These are phyloP conservation scores for Neoconidiobolus thromboides DNA, from an alignment of 371 early-diverging fungal species.

Conservation along the genomic window DNA sequence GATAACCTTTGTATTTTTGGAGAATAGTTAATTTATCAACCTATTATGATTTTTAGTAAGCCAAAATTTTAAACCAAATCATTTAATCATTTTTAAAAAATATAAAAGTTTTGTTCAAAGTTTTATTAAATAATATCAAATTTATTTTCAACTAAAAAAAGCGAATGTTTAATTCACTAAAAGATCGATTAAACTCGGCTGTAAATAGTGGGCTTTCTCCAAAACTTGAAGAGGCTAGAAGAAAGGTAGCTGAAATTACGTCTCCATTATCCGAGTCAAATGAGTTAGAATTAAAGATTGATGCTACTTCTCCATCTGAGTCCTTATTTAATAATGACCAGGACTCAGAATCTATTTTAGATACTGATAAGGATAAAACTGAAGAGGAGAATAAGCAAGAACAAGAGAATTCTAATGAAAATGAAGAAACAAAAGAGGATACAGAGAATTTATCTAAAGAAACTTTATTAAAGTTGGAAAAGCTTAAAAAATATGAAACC, in stretches of 20 bases:
- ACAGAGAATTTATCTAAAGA: too few species aligned
- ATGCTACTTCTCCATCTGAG: not conserved
- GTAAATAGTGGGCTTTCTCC: not conserved
- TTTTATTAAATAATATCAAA: too few species aligned
- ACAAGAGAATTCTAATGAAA: not conserved
- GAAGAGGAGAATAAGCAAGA: not conserved
- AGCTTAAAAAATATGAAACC: slow-evolving; percentile 5
- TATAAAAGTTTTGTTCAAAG: too few species aligned
- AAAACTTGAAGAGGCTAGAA: not conserved
- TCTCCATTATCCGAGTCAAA: not conserved
- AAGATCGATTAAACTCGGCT: slow-evolving; percentile 4
- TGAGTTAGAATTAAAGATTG: not conserved
- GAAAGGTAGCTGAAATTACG: not conserved
- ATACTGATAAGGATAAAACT: not conserved
- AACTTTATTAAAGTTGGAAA: not conserved
- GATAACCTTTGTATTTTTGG: too few species aligned
- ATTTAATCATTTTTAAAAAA: too few species aligned
- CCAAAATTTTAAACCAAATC: too few species aligned
- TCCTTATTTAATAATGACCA: not conserved
- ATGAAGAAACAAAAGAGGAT: not conserved
- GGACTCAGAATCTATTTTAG: not conserved
- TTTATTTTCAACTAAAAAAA: too few species aligned
- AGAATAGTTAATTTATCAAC: too few species aligned
- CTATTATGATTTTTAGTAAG: too few species aligned
- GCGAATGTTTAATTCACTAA: slow-evolving; percentile 5